phyloP scores from a whole-genome alignment of 768 basidiomycete species.

The Gelatoporia subvermispora region DNA sequence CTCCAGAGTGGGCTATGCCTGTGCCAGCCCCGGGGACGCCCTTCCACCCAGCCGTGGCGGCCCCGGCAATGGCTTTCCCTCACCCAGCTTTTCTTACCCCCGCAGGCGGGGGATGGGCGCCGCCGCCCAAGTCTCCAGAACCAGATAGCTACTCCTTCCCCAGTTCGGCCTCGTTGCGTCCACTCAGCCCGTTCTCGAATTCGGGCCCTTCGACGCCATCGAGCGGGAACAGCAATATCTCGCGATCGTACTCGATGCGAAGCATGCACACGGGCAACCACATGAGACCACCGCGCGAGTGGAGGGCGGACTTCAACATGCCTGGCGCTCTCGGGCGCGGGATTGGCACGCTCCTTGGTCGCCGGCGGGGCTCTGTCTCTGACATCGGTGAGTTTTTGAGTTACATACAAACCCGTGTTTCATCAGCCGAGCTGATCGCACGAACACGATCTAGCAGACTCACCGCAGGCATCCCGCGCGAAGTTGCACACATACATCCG shows the following conservation, averaged over 20 bases:
- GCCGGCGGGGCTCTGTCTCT: constrained; percentile 17
- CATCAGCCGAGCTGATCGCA: neutral
- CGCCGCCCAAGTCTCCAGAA: neutral
- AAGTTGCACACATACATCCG: constrained; percentile 24
- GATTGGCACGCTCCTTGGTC: constrained; percentile 18
- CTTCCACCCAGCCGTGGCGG: neutral
- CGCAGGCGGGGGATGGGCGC: neutral
- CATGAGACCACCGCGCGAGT: constrained; percentile 25
- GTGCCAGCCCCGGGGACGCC: neutral
- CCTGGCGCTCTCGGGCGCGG: constrained; percentile 9
- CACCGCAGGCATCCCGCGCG: constrained; percentile 12
- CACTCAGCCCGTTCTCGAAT: constrained; percentile 10
- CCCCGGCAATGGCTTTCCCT: neutral
- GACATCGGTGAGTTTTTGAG: constrained; percentile 9
- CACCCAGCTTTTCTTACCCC: too few relatives aligned
- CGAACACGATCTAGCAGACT: neutral
- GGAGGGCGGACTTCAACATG: constrained; percentile 30
- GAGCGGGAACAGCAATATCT: constrained; percentile 7
- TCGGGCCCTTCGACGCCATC: constrained; percentile 15
- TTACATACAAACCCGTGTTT: too few relatives aligned
- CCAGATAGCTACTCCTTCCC: neutral
- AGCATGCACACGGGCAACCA: constrained; percentile 3
- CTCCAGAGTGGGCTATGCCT: neutral
- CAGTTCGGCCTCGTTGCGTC: constrained; percentile 4
- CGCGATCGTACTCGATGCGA: constrained; percentile 13